Evolutionary conservation across 2,329 filamentous ascomycete species (phyloP).

Genomic region (Mycosphaerella sp.): DNA sequence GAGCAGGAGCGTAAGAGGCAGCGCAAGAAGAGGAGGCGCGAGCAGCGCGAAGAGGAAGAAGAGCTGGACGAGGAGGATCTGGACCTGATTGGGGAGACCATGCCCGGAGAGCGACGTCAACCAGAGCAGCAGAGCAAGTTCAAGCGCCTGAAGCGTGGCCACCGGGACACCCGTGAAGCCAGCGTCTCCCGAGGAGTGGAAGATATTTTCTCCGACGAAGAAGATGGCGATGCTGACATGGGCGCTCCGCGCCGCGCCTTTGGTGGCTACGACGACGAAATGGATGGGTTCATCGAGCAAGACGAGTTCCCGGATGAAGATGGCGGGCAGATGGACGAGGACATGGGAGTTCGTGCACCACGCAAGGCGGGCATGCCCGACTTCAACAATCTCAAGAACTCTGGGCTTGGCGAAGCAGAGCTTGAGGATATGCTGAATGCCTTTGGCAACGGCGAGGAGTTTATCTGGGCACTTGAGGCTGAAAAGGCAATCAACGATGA

Average conservation of each 20-base stretch:
- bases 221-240: slow-evolving; percentile 57
- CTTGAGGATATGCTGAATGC: slow-evolving; percentile 95
- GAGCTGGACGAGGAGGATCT: slow-evolving; percentile 89
- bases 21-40: slow-evolving; percentile 68
- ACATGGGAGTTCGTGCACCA: slow-evolving; percentile 80
- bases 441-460: slow-evolving; percentile 93
- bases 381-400: slow-evolving; percentile 60
- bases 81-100: slow-evolving; percentile 83
- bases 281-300: slow-evolving; percentile 92
- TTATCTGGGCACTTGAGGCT: slow-evolving; percentile 85
- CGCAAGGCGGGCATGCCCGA: slow-evolving; percentile 62
- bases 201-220: slow-evolving; percentile 93
- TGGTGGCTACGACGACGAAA: slow-evolving; percentile 64
- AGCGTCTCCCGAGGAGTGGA: slow-evolving; percentile 67
- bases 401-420: slow-evolving; percentile 80
- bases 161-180: slow-evolving; percentile 61
- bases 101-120: slow-evolving; percentile 62
- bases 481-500: slow-evolving; percentile 80
- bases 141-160: slow-evolving; percentile 92
- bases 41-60: slow-evolving; percentile 78
- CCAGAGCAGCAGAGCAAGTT: slow-evolving; percentile 70
- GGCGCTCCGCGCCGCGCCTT: slow-evolving; percentile 38
- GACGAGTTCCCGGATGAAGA: slow-evolving; percentile 86
- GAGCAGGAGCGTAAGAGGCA: slow-evolving; percentile 54
- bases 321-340: slow-evolving; percentile 69